A percentile compares a stretch with the other conserved stretches of the same genome.
These are phyloP conservation scores for Penicillium rolfsii DNA, from an alignment of 2,329 filamentous ascomycete species.

Conservation along the genomic window DNA sequence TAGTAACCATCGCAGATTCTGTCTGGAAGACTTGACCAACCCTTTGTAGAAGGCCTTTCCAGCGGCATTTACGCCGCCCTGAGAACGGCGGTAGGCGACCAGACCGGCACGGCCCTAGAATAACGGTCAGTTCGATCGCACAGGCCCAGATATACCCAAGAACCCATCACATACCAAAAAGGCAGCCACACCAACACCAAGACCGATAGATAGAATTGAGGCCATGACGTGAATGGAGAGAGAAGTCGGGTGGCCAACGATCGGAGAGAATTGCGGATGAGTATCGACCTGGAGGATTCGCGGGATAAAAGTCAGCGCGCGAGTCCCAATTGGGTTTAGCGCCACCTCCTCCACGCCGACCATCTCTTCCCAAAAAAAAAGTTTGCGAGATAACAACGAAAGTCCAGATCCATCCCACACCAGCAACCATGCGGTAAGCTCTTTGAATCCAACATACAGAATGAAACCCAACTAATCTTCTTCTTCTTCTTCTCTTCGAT, in stretches of 20 bases:
- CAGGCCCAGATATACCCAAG: background rate
- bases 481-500: background rate
- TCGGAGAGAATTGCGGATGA: constrained; percentile 10
- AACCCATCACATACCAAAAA: constrained; percentile 68
- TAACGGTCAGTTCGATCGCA: constrained; percentile 19
- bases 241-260: constrained; percentile 7
- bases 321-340: constrained; percentile 39
- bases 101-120: constrained; percentile 84
- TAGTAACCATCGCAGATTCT: constrained; percentile 52
- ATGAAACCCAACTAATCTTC: constrained; percentile 4
- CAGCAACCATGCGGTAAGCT: constrained; percentile 33
- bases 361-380: constrained; percentile 29
- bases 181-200: constrained; percentile 61
- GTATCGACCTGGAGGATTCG: constrained; percentile 17
- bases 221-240: constrained; percentile 41
- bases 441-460: background rate
- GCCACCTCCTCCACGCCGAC: constrained; percentile 33
- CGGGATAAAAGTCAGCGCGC: constrained; percentile 46
- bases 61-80: constrained; percentile 69
- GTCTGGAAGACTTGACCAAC: constrained; percentile 27
- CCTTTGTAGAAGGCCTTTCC: constrained; percentile 97
- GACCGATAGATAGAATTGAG: constrained; percentile 48
- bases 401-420: constrained; percentile 21
- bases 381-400: constrained; percentile 27
- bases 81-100: constrained; percentile 81